Conservation (phyloP, 139 green algal species). For the Chlamydomonas sp. region DNA sequence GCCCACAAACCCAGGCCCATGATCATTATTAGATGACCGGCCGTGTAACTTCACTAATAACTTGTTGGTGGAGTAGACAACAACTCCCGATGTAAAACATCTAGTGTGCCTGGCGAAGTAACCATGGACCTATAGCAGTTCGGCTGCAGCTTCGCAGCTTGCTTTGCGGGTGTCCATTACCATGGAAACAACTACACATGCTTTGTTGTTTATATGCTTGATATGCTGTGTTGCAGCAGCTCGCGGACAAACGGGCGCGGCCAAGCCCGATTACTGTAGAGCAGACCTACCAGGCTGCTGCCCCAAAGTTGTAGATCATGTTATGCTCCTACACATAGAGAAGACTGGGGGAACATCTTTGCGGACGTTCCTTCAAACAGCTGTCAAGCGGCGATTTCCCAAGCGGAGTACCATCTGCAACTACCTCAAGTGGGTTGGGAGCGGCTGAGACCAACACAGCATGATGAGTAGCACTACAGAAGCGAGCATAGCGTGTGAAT, state of each 20-base stretch:
- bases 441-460: not conserved
- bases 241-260: not conserved
- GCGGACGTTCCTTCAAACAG: constrained; percentile 22
- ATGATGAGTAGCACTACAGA: not conserved
- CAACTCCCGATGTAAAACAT: too few relatives aligned
- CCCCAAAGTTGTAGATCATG: constrained; percentile 26
- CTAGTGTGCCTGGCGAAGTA: too few relatives aligned
- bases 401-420: constrained; percentile 20
- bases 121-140: too few relatives aligned
- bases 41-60: too few relatives aligned
- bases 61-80: too few relatives aligned
- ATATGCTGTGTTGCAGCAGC: too few relatives aligned
- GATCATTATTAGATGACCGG: too few relatives aligned
- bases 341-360: constrained; percentile 29
- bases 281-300: constrained; percentile 30
- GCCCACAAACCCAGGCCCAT: too few relatives aligned
- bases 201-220: too few relatives aligned
- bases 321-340: constrained; percentile 29
- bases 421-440: constrained; percentile 14
- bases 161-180: too few relatives aligned
- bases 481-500: not conserved
- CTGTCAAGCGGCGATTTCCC: constrained; percentile 16
- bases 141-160: too few relatives aligned
- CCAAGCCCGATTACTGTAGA: constrained; percentile 2
- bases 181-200: too few relatives aligned